phyloP scores from a whole-genome alignment of 139 green algal genomes.

The Chlamydomonas incerta region DNA sequence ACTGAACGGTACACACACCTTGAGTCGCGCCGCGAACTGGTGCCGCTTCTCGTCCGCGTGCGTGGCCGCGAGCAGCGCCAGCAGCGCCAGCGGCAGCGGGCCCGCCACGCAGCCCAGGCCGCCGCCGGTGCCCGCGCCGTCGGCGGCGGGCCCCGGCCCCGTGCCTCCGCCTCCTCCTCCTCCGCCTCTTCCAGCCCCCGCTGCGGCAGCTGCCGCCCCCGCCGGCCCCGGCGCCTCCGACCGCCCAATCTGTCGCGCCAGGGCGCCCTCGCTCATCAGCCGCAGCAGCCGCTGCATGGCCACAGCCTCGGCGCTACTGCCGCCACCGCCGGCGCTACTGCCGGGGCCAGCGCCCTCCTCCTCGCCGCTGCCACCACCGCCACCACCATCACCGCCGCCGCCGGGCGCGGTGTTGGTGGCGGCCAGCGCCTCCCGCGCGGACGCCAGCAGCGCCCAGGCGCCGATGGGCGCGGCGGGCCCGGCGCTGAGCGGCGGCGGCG shows the following conservation, averaged over 20 bases:
- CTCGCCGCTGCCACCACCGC: background rate
- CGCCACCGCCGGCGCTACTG: background rate
- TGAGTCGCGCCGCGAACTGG: conserved; percentile 29
- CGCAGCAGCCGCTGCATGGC: conserved; percentile 17
- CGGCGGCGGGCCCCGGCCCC: too few species aligned
- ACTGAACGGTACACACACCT: conserved; percentile 33
- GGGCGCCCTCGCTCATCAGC: conserved; percentile 34
- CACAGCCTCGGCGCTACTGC: background rate
- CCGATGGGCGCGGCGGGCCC: too few species aligned
- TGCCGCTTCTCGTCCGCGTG: background rate
- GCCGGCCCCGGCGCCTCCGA: background rate
- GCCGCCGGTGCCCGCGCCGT: too few species aligned
- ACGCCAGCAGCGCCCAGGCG: background rate
- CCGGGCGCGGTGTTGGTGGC: background rate
- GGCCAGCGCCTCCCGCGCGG: background rate
- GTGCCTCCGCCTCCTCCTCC: too few species aligned
- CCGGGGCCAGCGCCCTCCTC: background rate
- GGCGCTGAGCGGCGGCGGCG: background rate
- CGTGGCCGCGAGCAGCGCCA: conserved; percentile 3
- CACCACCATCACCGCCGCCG: background rate
- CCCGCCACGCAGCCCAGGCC: background rate
- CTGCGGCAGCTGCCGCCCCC: too few species aligned
- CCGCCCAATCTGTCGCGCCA: conserved; percentile 11
- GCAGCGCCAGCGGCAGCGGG: conserved; percentile 23
- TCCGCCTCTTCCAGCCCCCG: too few species aligned